phyloP scores from a whole-genome alignment of 2,329 filamentous ascomycete genomes.

The Shiraia sp. region DNA sequence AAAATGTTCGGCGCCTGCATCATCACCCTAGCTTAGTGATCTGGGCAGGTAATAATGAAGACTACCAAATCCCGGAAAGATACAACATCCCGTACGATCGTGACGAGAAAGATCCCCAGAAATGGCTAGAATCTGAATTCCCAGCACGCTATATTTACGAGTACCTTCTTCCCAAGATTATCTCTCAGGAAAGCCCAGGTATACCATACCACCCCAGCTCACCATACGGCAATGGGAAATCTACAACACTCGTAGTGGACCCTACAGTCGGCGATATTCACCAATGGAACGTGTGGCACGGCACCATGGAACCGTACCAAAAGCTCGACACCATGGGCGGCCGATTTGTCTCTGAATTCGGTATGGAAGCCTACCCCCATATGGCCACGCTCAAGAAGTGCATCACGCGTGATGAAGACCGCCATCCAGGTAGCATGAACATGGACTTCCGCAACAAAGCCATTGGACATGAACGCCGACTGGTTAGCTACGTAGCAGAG shows the following conservation, averaged over 20 bases:
- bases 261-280: constrained; percentile 86
- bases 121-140: constrained; percentile 85
- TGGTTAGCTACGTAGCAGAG: constrained; percentile 86
- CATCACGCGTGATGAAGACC: constrained; percentile 59
- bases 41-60: constrained; percentile 92
- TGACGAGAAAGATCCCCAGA: constrained; percentile 75
- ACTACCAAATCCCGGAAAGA: constrained; percentile 82
- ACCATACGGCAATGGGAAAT: constrained; percentile 79
- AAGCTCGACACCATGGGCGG: constrained; percentile 79
- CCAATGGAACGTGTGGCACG: constrained; percentile 97
- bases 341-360: constrained; percentile 91
- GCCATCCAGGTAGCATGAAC: constrained; percentile 79
- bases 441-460: constrained; percentile 98
- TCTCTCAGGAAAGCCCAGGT: constrained; percentile 66
- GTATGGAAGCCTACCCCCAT: constrained; percentile 89
- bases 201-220: constrained; percentile 77
- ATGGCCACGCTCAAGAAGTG: constrained; percentile 81
- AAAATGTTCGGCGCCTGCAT: constrained; percentile 70
- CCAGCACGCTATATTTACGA: constrained; percentile 94
- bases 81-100: constrained; percentile 75
- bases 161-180: constrained; percentile 70
- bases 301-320: constrained; percentile 89
- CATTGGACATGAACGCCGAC: constrained; percentile 80
- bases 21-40: constrained; percentile 88
- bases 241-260: constrained; percentile 52